Evolutionary conservation across 2,329 filamentous ascomycete species (phyloP), one percentile per base, ranked within the genome.

Genomic region (Trichoderma cornu-damae): DNA sequence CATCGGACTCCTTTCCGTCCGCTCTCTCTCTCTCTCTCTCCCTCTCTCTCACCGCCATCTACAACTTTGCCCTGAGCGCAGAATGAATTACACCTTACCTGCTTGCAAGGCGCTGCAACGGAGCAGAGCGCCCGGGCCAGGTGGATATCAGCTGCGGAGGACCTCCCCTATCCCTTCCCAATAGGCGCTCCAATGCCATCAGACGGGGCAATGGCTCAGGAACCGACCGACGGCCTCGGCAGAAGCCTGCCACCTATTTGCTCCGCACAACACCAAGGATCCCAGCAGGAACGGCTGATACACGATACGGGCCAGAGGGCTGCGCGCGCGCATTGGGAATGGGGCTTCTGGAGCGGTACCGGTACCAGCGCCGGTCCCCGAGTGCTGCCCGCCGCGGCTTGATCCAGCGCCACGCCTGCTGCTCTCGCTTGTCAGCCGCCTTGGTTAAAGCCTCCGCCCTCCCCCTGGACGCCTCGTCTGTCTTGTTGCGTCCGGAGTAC

Each of bases 31-130:
- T n/a, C 52, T 55, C 52, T n/a, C n/a, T n/a, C n/a, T n/a, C 22
- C 47, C 16, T n/a, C 38, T 28, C 30, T n/a, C 52, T 55, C 52
- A 55, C 52, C 52, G 52, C 52, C 52, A 55, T 55, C 52, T 20
- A 47, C 6, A 14, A 5, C 42, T 44, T 11, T 44, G 20, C 20
- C 44, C 37, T 37, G 38, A 28, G n/a, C n/a, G n/a, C n/a, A n/a
- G n/a, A n/a, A n/a, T n/a, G n/a, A n/a, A n/a, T n/a, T n/a, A n/a
- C n/a, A n/a, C n/a, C n/a, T n/a, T n/a, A n/a, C n/a, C n/a, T n/a
- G n/a, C n/a, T n/a, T n/a, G n/a, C n/a, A n/a, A n/a, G n/a, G n/a
- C n/a, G n/a, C n/a, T n/a, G n/a, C n/a, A n/a, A 32, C 28, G 16
- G 44, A 32, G 38, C 42, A 47, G 32, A 16, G 9, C 26, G 12